Evolutionary conservation across 2,329 filamentous ascomycete species (phyloP).

Genomic region (Byssothecium circinans): DNA sequence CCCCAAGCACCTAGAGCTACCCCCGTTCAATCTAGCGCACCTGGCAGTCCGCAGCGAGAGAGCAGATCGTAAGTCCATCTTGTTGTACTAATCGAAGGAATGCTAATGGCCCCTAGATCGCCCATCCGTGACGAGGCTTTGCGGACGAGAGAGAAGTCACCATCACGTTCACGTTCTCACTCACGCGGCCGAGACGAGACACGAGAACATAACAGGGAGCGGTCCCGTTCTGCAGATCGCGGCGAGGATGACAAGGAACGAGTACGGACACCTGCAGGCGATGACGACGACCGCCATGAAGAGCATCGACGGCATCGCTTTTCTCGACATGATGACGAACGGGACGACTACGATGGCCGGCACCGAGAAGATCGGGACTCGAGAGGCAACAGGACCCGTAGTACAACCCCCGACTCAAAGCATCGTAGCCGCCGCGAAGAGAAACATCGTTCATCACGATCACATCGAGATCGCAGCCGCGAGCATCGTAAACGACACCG

Average conservation of each 20-base stretch:
- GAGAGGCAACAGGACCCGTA: constrained; percentile 60
- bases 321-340: constrained; percentile 40
- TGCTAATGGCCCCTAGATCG: constrained; percentile 24
- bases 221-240: constrained; percentile 35
- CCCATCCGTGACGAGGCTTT: constrained; percentile 39
- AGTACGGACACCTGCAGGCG: constrained; percentile 50
- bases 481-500: constrained; percentile 49
- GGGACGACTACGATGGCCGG: constrained; percentile 39
- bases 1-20: constrained; percentile 23
- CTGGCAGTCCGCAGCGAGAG: constrained; percentile 29
- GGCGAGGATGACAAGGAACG: constrained; percentile 58
- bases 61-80: constrained; percentile 32
- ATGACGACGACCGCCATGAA: constrained; percentile 40
- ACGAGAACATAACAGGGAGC: constrained; percentile 19
- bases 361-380: constrained; percentile 53
- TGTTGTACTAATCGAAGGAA: neutral
- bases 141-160: constrained; percentile 43
- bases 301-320: constrained; percentile 54
- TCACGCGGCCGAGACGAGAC: constrained; percentile 37
- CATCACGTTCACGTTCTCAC: constrained; percentile 45
- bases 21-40: constrained; percentile 20
- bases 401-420: constrained; percentile 63
- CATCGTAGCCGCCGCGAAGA: constrained; percentile 60
- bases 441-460: constrained; percentile 48
- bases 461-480: constrained; percentile 50